Conservation (phyloP, 306 rosid genomes). For the Mucuna pruriens region DNA sequence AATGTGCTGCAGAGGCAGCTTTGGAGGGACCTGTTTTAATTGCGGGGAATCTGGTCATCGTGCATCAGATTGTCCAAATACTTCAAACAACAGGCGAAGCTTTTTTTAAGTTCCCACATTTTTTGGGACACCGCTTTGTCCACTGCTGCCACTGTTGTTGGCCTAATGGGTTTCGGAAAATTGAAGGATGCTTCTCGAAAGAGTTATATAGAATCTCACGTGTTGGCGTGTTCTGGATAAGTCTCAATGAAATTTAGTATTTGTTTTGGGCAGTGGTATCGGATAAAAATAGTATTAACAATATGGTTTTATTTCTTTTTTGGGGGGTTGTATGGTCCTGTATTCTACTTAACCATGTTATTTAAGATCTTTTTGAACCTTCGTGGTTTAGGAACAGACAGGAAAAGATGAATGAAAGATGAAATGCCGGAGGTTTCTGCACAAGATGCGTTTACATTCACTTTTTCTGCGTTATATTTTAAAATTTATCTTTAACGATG, state of each 20-base stretch:
- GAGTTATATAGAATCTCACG: conserved; percentile 34
- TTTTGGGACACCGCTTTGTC: conserved; percentile 33
- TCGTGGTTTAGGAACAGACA: conserved; percentile 16
- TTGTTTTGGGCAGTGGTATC: conserved; percentile 24
- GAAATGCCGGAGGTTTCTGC: not conserved
- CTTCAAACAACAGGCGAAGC: conserved; percentile 67
- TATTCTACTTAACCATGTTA: conserved; percentile 26
- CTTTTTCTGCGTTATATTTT: too few species aligned
- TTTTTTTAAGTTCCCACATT: conserved; percentile 33
- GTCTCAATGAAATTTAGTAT: conserved; percentile 24
- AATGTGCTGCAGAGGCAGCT: conserved; percentile 59
- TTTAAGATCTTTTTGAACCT: conserved; percentile 30
- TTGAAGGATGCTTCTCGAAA: conserved; percentile 40
- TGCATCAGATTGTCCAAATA: conserved; percentile 86
- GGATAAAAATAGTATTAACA: conserved; percentile 2
- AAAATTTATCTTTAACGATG: not conserved
- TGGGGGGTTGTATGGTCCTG: conserved; percentile 4
- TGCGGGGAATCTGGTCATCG: conserved; percentile 93
- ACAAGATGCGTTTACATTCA: not conserved
- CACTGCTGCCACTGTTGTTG: conserved; percentile 43
- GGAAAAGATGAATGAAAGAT: conserved; percentile 29
- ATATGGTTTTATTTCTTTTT: conserved; percentile 16
- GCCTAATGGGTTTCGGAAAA: conserved; percentile 35
- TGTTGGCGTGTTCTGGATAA: conserved; percentile 22
- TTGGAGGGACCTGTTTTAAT: conserved; percentile 89